Evolutionary conservation across 2,329 filamentous ascomycete species (phyloP).

Genomic region (Exophiala viscosa): DNA sequence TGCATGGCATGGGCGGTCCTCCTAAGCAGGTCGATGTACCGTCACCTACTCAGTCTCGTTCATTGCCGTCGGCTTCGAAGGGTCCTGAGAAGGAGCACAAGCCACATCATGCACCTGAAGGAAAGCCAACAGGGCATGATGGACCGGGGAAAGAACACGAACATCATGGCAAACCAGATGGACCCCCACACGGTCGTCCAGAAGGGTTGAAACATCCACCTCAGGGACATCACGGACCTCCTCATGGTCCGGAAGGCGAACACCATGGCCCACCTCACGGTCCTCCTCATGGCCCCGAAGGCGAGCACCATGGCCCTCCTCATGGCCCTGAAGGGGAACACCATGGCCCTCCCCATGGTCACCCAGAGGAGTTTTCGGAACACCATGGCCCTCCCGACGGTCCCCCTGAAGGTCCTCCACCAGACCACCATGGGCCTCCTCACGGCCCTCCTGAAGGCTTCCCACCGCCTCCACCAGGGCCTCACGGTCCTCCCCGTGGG

Average conservation of each 20-base stretch:
- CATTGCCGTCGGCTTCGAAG: background rate
- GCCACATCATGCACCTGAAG: background rate
- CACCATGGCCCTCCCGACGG: slow-evolving; percentile 5
- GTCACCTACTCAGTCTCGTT: background rate
- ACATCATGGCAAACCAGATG: background rate
- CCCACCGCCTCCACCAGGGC: no score
- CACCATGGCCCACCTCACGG: slow-evolving; percentile 6
- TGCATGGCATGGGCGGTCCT: no score
- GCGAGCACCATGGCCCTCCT: background rate
- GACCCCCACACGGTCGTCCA: background rate
- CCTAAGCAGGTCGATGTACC: no score
- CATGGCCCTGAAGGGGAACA: background rate
- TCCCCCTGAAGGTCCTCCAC: background rate
- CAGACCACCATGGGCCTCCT: background rate
- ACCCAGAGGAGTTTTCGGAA: background rate
- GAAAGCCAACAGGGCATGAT: background rate
- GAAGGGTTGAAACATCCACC: slow-evolving; percentile 2
- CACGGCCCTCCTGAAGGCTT: background rate
- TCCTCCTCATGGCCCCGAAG: slow-evolving; percentile 1
- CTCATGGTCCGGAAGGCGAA: background rate
- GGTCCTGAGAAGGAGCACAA: background rate
- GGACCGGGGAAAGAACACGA: background rate
- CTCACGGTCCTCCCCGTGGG: background rate
- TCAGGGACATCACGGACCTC: slow-evolving; percentile 4
- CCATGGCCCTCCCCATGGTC: slow-evolving; percentile 2